These are phyloP conservation scores for Drechslerella stenobrocha DNA, from an alignment of 2,329 filamentous ascomycete genomes.

Conservation along the genomic window DNA sequence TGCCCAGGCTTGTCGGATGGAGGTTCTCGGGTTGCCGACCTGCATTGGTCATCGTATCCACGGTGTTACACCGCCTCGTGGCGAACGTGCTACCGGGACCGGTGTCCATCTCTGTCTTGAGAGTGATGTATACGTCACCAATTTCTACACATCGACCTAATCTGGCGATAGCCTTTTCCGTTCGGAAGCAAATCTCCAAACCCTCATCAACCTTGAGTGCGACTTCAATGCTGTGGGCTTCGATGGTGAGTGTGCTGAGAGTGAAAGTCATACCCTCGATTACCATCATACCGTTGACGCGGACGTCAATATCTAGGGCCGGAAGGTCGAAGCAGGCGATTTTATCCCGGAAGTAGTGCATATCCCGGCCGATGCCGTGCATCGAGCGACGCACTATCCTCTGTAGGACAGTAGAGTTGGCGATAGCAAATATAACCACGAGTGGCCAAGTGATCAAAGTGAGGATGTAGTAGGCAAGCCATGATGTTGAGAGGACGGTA, in stretches of 20 bases:
- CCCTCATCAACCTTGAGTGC: conserved; percentile 61
- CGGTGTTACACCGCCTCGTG: conserved; percentile 50
- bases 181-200: conserved; percentile 61
- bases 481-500: conserved; percentile 38
- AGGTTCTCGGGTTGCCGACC: conserved; percentile 56
- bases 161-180: conserved; percentile 59
- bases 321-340: conserved; percentile 53
- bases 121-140: conserved; percentile 61
- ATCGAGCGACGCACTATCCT: conserved; percentile 18
- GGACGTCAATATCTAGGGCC: conserved; percentile 62
- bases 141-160: conserved; percentile 61
- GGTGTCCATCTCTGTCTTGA: conserved; percentile 57
- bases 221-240: conserved; percentile 62
- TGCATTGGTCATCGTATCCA: conserved; percentile 55
- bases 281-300: conserved; percentile 61
- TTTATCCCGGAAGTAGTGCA: conserved; percentile 46
- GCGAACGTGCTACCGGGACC: conserved; percentile 52
- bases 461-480: conserved; percentile 30
- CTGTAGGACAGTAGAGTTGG: conserved; percentile 29
- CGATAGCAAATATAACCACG: conserved; percentile 22
- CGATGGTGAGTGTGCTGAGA: conserved; percentile 59
- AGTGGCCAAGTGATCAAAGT: conserved; percentile 26
- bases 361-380: conserved; percentile 24
- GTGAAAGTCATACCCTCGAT: conserved; percentile 62
- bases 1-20: conserved; percentile 55